Evolutionary conservation across 192 early-diverging fungal genomes (phyloP).

Genomic region (Coemansia sp.): DNA sequence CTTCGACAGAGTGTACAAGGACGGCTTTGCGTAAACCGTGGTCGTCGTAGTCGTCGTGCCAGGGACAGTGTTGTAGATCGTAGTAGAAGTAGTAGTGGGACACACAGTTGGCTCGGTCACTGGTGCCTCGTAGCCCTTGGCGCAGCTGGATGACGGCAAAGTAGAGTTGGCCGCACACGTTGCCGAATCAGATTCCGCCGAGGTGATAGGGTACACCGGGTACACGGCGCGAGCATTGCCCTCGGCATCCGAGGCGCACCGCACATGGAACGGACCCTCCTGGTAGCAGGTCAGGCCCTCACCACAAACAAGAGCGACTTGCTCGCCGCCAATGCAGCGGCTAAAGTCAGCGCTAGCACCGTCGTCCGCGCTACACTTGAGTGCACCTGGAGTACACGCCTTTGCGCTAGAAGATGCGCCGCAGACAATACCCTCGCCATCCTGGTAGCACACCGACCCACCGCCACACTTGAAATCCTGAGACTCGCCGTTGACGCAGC

Average conservation of each 20-base stretch:
- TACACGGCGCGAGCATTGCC: conserved; percentile 19
- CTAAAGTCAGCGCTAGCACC: conserved; percentile 24
- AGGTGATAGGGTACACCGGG: conserved; percentile 4
- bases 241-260: conserved; percentile 21
- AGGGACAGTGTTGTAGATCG: background rate
- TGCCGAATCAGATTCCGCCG: background rate
- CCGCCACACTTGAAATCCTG: conserved; percentile 17
- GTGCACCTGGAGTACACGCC: conserved; percentile 16
- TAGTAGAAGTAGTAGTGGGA: background rate
- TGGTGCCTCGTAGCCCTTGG: background rate
- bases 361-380: conserved; percentile 22
- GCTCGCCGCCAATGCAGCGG: conserved; percentile 23
- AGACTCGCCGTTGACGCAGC: background rate
- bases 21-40: background rate
- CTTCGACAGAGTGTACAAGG: conserved; percentile 1
- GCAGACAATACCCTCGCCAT: conserved; percentile 20
- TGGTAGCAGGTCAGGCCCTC: conserved; percentile 20
- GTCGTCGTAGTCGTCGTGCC: background rate
- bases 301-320: conserved; percentile 19
- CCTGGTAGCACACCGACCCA: conserved; percentile 30
- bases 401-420: conserved; percentile 7
- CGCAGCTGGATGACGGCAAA: background rate
- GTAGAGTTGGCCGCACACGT: background rate
- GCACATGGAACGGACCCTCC: conserved; percentile 33
- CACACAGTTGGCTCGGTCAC: background rate